Conservation (phyloP, 2,329 filamentous ascomycete genomes). For the Phialophora verrucosa region DNA sequence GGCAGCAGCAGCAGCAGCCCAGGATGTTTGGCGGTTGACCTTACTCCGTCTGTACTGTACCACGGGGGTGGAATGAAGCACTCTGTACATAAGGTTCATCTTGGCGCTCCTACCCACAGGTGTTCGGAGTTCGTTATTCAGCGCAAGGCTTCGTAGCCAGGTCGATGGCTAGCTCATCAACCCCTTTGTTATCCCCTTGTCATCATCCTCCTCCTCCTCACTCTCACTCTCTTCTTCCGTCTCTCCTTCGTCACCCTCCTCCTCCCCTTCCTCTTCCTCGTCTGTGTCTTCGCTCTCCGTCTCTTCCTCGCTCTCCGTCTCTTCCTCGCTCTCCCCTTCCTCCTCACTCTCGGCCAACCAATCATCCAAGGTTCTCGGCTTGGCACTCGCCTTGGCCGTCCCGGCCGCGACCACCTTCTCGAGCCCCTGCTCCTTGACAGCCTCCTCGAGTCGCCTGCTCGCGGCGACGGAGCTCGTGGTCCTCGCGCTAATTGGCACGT, state of each 20-base stretch:
- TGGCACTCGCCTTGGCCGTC: slow-evolving; percentile 44
- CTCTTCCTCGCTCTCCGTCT: slow-evolving; percentile 45
- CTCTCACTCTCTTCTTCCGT: neutral
- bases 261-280: slow-evolving; percentile 9
- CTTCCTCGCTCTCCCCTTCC: slow-evolving; percentile 54
- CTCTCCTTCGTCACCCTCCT: slow-evolving; percentile 7
- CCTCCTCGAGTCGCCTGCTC: slow-evolving; percentile 51
- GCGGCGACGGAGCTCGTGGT: slow-evolving; percentile 45
- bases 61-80: too few species aligned
- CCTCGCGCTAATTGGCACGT: slow-evolving; percentile 43
- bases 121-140: too few species aligned
- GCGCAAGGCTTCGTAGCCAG: too few species aligned
- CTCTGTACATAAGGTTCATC: too few species aligned
- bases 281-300: slow-evolving; percentile 29
- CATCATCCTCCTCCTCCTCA: neutral
- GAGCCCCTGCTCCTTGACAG: slow-evolving; percentile 50
- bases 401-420: slow-evolving; percentile 40
- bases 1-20: too few species aligned
- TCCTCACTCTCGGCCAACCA: slow-evolving; percentile 80
- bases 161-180: slow-evolving; percentile 8
- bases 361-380: slow-evolving; percentile 85
- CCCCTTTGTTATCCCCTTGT: slow-evolving; percentile 9
- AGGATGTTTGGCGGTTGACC: too few species aligned
- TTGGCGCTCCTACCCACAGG: too few species aligned
- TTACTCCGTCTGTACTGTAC: too few species aligned